Conservation (phyloP, 1,284 basidiomycete species). For the Microbotryum scabiosae region DNA sequence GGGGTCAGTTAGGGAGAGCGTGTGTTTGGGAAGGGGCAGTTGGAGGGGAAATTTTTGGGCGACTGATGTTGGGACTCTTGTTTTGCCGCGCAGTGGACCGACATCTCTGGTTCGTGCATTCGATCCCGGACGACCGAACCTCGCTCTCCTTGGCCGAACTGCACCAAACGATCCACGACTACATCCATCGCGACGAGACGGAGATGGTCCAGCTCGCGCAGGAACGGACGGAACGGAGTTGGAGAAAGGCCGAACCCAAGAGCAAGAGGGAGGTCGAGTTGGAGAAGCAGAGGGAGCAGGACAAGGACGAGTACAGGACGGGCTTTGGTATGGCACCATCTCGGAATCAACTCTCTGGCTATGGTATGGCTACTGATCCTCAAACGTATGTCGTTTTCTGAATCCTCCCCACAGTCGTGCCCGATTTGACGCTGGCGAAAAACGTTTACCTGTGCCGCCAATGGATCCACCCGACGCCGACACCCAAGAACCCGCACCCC, state of each 20-base stretch:
- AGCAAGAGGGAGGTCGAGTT: slow-evolving; percentile 28
- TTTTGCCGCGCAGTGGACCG: slow-evolving; percentile 19
- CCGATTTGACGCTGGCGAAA: slow-evolving; percentile 24
- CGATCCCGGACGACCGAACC: slow-evolving; percentile 14
- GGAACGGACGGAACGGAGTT: slow-evolving; percentile 15
- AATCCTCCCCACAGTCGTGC: slow-evolving; percentile 12
- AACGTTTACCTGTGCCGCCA: slow-evolving; percentile 28
- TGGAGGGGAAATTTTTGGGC: too few relatives aligned
- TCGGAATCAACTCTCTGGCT: too few relatives aligned
- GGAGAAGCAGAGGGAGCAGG: slow-evolving; percentile 15
- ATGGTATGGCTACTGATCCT: too few relatives aligned
- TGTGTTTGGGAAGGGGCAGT: too few relatives aligned
- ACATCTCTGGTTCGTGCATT: slow-evolving; percentile 27
- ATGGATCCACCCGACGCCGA: slow-evolving; percentile 21
- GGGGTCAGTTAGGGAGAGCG: background rate
- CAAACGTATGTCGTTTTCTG: background rate
- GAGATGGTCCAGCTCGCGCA: slow-evolving; percentile 16
- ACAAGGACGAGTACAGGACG: slow-evolving; percentile 21
- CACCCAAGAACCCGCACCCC: slow-evolving; percentile 6
- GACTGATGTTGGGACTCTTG: background rate
- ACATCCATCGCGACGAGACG: slow-evolving; percentile 26
- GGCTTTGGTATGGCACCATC: slow-evolving; percentile 22
- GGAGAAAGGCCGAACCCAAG: slow-evolving; percentile 30
- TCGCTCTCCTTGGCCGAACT: slow-evolving; percentile 24
- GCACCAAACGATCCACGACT: slow-evolving; percentile 21